Evolutionary conservation across 2,329 filamentous ascomycete species (phyloP).

Genomic region (Fusarium temperatum): DNA sequence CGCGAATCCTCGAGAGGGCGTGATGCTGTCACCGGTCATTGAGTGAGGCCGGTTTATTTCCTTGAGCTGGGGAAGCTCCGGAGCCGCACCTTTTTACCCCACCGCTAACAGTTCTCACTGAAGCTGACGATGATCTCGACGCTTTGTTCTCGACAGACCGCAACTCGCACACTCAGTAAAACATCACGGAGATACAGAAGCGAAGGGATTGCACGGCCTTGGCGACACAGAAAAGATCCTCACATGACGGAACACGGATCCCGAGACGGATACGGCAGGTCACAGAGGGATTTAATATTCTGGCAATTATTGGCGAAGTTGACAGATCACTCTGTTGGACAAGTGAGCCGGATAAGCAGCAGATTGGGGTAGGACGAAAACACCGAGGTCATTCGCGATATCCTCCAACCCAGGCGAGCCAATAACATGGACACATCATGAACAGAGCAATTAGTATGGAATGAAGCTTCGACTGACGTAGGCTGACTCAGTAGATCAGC

Average conservation of each 20-base stretch:
- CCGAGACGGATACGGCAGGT: conserved; percentile 22
- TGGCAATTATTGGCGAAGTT: conserved; percentile 14
- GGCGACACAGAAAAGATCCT: conserved; percentile 9
- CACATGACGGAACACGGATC: conserved; percentile 6
- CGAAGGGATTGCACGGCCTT: background rate
- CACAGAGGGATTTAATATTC: conserved; percentile 9
- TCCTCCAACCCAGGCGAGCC: background rate
- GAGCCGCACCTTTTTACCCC: conserved; percentile 26
- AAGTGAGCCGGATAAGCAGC: background rate
- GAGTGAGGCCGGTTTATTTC: conserved; percentile 24
- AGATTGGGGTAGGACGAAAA: conserved; percentile 1
- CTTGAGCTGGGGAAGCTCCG: conserved; percentile 28
- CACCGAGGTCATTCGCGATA: conserved; percentile 7
- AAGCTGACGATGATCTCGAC: background rate
- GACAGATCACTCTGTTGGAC: conserved; percentile 20
- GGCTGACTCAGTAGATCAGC: conserved; percentile 9
- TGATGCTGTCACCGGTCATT: background rate
- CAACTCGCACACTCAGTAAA: background rate
- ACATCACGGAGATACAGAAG: background rate
- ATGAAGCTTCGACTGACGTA: background rate
- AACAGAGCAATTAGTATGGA: background rate
- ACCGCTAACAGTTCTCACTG: background rate
- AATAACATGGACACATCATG: background rate
- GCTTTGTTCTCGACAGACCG: background rate
- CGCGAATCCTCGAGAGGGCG: background rate